A percentile compares a stretch with the other conserved stretches of the same genome.
phyloP scores from a whole-genome alignment of 768 basidiomycete genomes.

The Serendipita vermifera region DNA sequence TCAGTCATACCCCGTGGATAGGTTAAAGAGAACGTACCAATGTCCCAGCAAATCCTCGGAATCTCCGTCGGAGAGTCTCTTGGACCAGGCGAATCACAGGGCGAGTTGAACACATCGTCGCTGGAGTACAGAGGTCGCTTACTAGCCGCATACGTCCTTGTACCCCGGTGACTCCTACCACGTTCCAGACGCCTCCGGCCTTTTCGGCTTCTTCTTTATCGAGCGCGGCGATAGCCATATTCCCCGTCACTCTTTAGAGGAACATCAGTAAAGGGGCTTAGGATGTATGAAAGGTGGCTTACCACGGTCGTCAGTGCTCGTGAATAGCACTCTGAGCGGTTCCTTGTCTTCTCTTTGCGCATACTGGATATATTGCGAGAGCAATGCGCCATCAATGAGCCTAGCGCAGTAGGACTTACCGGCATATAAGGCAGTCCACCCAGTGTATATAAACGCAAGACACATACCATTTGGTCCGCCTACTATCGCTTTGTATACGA shows the following conservation, averaged over 20 bases:
- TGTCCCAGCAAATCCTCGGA: neutral
- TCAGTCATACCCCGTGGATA: too few species aligned
- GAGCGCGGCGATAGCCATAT: neutral
- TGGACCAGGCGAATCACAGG: neutral
- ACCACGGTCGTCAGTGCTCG: neutral
- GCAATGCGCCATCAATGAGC: neutral
- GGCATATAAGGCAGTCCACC: too few species aligned
- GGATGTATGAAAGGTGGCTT: neutral
- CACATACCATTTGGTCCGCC: too few species aligned
- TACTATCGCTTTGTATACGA: too few species aligned
- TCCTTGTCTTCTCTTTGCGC: neutral
- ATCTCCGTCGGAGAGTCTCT: neutral
- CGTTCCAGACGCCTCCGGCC: neutral
- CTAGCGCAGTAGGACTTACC: too few species aligned
- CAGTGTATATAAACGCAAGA: too few species aligned
- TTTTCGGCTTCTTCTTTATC: neutral
- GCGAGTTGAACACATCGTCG: neutral
- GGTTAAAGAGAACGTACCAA: neutral
- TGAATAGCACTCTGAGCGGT: neutral
- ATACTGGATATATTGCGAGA: neutral
- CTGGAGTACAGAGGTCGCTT: neutral
- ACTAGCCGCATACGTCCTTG: too few species aligned
- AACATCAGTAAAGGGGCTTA: too few species aligned
- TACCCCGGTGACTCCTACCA: neutral
- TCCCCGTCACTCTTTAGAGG: neutral